A percentile compares a stretch with the other conserved stretches of the same genome.
Evolutionary conservation across 805 yeast genomes (phyloP).

Genomic region (Candida maesae): DNA sequence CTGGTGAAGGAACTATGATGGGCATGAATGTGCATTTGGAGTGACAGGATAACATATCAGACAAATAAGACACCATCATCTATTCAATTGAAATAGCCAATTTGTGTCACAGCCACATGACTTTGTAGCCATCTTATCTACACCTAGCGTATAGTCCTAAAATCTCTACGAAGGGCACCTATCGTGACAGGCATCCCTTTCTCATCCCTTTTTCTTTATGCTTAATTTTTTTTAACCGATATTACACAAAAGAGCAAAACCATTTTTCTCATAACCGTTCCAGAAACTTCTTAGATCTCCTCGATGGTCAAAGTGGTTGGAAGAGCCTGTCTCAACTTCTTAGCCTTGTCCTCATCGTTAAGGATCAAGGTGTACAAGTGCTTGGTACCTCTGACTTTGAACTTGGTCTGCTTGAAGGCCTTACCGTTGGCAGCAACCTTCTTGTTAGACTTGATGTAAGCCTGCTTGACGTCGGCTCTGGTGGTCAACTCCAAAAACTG

Average conservation of each 20-base stretch:
- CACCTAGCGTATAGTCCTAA: no score
- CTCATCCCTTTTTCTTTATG: neutral
- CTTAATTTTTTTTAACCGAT: conserved; percentile 1
- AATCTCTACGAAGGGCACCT: no score
- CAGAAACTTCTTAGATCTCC: conserved; percentile 36
- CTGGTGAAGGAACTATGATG: no score
- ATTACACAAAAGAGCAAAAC: neutral
- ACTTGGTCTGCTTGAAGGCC: conserved; percentile 90
- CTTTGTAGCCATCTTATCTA: no score
- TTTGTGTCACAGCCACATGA: no score
- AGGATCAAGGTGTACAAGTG: conserved; percentile 93
- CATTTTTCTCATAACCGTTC: conserved; percentile 5
- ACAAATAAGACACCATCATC: no score
- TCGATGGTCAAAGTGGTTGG: conserved; percentile 87
- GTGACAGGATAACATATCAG: no score
- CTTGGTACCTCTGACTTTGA: conserved; percentile 97
- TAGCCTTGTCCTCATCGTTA: conserved; percentile 94
- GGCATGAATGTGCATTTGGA: no score
- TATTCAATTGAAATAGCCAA: no score
- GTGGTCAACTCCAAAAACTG: conserved; percentile 94
- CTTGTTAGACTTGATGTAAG: conserved; percentile 91
- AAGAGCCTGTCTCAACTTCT: conserved; percentile 94
- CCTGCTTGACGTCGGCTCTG: conserved; percentile 92
- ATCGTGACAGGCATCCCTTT: no score
- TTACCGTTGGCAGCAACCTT: conserved; percentile 78